Evolutionary conservation across 768 basidiomycete species (phyloP).

Genomic region (Hebeloma cylindrosporum): DNA sequence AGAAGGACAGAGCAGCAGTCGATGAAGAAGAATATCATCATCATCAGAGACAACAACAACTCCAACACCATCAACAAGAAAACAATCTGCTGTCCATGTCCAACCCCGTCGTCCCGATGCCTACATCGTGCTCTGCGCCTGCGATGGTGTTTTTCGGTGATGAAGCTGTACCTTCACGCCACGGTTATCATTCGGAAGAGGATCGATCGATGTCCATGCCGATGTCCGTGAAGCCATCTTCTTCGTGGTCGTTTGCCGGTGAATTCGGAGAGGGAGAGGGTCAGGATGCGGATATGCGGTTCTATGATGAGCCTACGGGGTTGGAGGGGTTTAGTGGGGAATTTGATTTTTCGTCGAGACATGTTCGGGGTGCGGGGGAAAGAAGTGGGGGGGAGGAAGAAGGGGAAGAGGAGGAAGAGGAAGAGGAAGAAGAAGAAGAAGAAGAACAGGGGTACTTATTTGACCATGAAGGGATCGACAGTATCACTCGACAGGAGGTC

Average conservation of each 20-base stretch:
- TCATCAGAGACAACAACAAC: neutral
- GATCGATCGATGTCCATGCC: no score
- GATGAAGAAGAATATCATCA: neutral
- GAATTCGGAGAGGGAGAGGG: conserved; percentile 1
- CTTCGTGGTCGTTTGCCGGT: conserved; percentile 1
- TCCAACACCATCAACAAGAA: no score
- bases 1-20: neutral
- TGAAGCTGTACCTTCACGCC: no score
- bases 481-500: conserved; percentile 31
- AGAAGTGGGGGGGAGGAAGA: conserved; percentile 14
- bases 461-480: conserved; percentile 30
- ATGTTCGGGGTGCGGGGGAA: conserved; percentile 4
- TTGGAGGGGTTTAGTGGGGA: neutral
- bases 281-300: conserved; percentile 7
- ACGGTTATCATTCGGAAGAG: no score
- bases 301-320: conserved; percentile 10
- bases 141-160: no score
- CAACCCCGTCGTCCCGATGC: no score
- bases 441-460: conserved; percentile 25
- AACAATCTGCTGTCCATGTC: no score
- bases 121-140: no score
- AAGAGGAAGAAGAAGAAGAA: conserved; percentile 22
- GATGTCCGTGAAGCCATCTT: no score
- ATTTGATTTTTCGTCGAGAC: neutral
- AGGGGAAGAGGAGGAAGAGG: conserved; percentile 22